Conservation (phyloP, 352 stramenopile genomes). For the Phytophthora multivora region DNA sequence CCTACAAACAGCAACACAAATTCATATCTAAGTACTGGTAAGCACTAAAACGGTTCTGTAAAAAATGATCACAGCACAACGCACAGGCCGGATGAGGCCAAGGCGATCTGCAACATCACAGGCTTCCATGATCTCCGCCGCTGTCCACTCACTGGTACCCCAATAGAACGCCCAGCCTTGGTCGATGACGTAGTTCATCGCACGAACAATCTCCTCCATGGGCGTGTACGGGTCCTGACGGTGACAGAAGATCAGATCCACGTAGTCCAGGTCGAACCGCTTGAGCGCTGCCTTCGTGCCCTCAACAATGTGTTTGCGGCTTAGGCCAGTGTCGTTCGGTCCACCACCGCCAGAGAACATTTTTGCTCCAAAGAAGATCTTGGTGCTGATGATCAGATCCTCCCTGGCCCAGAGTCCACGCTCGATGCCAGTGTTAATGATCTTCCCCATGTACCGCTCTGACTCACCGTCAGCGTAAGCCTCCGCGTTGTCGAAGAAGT, state of each 20-base stretch:
- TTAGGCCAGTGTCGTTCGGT: slow-evolving; percentile 38
- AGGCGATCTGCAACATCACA: slow-evolving; percentile 41
- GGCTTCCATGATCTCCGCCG: slow-evolving; percentile 53
- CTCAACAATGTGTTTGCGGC: slow-evolving; percentile 56
- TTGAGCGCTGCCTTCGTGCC: slow-evolving; percentile 45
- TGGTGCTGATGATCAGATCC: slow-evolving; percentile 54
- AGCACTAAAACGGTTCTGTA: slow-evolving; percentile 43
- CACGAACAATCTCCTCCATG: slow-evolving; percentile 53
- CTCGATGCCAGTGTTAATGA: slow-evolving; percentile 37
- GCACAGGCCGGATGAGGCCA: slow-evolving; percentile 33
- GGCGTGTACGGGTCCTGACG: slow-evolving; percentile 39
- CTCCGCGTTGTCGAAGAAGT: slow-evolving; percentile 57
- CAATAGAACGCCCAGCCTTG: slow-evolving; percentile 53
- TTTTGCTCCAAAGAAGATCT: slow-evolving; percentile 40
- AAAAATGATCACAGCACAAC: neutral
- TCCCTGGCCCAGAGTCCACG: slow-evolving; percentile 33
- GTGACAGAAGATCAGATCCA: slow-evolving; percentile 53
- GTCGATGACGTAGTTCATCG: slow-evolving; percentile 55
- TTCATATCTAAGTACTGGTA: neutral
- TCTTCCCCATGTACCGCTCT: slow-evolving; percentile 37
- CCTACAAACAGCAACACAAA: slow-evolving; percentile 34
- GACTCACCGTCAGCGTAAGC: slow-evolving; percentile 31
- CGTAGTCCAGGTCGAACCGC: slow-evolving; percentile 38
- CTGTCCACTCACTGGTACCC: slow-evolving; percentile 57
- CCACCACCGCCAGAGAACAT: slow-evolving; percentile 7